Evolutionary conservation across 2,329 filamentous ascomycete species (phyloP), one percentile per base, ranked within the genome.

Genomic region (Tolypocladium cylindrosporum): DNA sequence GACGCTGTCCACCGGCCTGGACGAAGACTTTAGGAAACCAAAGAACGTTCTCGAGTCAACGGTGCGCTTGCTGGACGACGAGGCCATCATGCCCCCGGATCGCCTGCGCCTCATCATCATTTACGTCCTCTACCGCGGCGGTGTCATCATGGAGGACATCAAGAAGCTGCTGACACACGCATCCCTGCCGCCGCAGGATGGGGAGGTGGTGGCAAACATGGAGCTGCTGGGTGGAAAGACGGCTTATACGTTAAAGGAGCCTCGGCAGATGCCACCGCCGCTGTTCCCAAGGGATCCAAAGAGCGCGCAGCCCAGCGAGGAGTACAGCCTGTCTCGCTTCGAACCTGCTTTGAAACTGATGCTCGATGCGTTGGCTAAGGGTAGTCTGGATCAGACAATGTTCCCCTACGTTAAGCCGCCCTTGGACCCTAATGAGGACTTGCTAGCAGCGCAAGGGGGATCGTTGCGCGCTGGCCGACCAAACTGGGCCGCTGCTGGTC

Each of bases 391-490:
- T 66, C 77, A 82, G 53, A 76, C 74, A 3, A 67, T 78, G 2
- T 93, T 92, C 64, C 90, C 90, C 1, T 91, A 88, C 61, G 84
- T 88, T 59, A 87, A 88, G 60, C 87, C 87, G 5, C 86, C 88
- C 7, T 73, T 85, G 45, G 85, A 87, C 64, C 77, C 79, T 19
- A 81, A 83, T 61, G 81, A 83, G 58, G 83, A 87, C 60, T 74
- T 83, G 42, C 67, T 83, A 51, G 76, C 79, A 7, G 77, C 75
- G 4, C 74, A 82, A 34, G 81, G 89, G 63, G 84, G 89, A 14
- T 97, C 93, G 16, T 81, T 99, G 31, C 88, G 94, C 59, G 90
- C 90, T 11, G 91, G 91, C 19, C 95, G 96, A 67, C 94, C 93
- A 1, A 96, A 92, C 48, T 99, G 94, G 94, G 94, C 94, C 2